These are phyloP conservation scores for Drechmeria coniospora DNA, from an alignment of 2,329 filamentous ascomycete species.

Conservation along the genomic window DNA sequence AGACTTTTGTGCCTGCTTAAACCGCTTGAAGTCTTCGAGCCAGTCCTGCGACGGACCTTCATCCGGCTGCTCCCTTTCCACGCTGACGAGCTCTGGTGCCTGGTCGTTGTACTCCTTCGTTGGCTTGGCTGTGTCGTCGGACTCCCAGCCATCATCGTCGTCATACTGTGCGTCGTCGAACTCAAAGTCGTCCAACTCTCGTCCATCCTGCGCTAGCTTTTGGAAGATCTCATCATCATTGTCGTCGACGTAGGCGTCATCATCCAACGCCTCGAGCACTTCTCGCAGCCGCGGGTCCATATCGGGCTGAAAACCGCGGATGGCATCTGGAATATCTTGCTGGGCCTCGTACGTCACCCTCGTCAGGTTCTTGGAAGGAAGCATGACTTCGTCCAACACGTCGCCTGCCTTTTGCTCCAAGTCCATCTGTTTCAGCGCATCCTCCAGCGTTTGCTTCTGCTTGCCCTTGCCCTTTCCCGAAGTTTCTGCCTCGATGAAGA, in stretches of 20 bases:
- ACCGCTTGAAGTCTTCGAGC: slow-evolving; percentile 86
- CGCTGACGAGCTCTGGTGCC: slow-evolving; percentile 32
- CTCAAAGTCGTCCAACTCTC: slow-evolving; percentile 63
- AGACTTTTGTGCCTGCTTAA: slow-evolving; percentile 64
- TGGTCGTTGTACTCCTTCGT: slow-evolving; percentile 37
- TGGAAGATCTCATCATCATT: slow-evolving; percentile 81
- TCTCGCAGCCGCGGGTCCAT: slow-evolving; percentile 92
- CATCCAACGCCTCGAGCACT: slow-evolving; percentile 82
- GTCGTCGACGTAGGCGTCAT: slow-evolving; percentile 84
- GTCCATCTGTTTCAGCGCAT: slow-evolving; percentile 55
- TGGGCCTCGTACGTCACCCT: slow-evolving; percentile 77
- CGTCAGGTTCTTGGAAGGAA: slow-evolving; percentile 66
- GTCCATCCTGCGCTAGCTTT: slow-evolving; percentile 50
- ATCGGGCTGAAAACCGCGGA: slow-evolving; percentile 89
- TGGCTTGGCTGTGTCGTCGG: slow-evolving; percentile 80
- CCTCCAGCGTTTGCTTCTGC: slow-evolving; percentile 65
- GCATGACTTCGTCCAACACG: slow-evolving; percentile 56
- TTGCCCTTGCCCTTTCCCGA: slow-evolving; percentile 56
- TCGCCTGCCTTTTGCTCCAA: slow-evolving; percentile 37
- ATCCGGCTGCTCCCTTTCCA: slow-evolving; percentile 31
- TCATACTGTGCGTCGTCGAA: slow-evolving; percentile 54
- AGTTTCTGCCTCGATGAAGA: slow-evolving; percentile 68
- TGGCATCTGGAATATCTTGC: slow-evolving; percentile 79
- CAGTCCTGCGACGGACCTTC: slow-evolving; percentile 62
- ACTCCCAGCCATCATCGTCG: slow-evolving; percentile 71